Evolutionary conservation across 345 rosid genomes (phyloP).

Genomic region (Angophora floribunda): DNA sequence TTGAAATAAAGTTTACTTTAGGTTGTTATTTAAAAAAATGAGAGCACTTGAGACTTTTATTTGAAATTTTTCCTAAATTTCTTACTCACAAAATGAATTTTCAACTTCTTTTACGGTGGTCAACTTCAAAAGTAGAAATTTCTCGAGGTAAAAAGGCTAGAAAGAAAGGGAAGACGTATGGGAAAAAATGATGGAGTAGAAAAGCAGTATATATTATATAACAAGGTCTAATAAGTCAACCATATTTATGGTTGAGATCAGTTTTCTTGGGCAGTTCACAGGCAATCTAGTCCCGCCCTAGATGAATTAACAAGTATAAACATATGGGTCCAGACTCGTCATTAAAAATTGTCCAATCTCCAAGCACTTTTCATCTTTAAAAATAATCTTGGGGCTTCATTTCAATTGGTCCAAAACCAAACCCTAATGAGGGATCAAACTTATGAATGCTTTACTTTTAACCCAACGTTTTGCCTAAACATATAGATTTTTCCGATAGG

Average conservation of each 20-base stretch:
- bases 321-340: neutral
- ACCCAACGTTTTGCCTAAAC: neutral
- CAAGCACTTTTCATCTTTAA: neutral
- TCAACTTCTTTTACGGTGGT: neutral
- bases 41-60: no score
- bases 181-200: neutral
- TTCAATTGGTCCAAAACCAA: neutral
- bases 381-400: neutral
- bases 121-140: neutral
- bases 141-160: neutral
- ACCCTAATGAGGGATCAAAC: neutral
- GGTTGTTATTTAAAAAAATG: no score
- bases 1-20: no score
- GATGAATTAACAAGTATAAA: constrained; percentile 10
- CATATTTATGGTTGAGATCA: constrained; percentile 19
- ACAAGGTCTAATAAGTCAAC: constrained; percentile 11
- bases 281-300: constrained; percentile 28
- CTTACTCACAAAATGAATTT: neutral
- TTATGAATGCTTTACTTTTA: neutral
- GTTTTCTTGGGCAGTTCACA: constrained; percentile 69
- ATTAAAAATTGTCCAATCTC: neutral
- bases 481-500: neutral
- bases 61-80: neutral
- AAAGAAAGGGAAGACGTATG: neutral
- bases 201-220: neutral